Base-by-base conservation (phyloP, 768 basidiomycete species). In the Pulveroboletus sp. region DNA sequence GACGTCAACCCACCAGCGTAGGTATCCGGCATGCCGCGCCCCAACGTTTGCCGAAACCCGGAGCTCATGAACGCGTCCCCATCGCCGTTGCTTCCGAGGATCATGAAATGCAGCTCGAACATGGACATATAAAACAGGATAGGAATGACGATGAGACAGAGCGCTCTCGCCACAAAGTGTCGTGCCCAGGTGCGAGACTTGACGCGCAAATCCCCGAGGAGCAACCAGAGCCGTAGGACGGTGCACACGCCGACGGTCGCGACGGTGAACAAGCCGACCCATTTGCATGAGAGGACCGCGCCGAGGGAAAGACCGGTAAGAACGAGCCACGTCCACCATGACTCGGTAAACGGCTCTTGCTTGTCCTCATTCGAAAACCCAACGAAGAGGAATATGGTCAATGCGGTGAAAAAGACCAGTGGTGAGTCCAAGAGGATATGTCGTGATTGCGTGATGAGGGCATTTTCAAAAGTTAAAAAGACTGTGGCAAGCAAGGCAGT, bases 1-100 rank as follows among this genome's bases (percentile, higher is more conserved):
- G n/a, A 44, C 6, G 13, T 19, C n/a, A 42, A 55, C 81, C 51
- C 50, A 90, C 90, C 88, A 23, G 93, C 91, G 67, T 76, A 93
- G 0, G 95, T 98, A 66, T 99, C 93, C 11, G 78, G 76, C 96
- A 98, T 97, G 7, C 86, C 81, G 37, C 83, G 84, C 14, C 84
- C 76, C 12, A 99, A 75, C 0, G 94, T 97, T 63, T 98, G 95
- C 70, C 97, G 94, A 73, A 99, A 99, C 65, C 93, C 94, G 3
- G 93, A 90, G 71, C 90, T 95, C 96, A 99, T 99, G 70, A 99
- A 99, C 1, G 94, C 93, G 65, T 98, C 96, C 0, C 96, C 96
- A 45, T 98, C 95, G 27, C 96, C 96, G 2, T 89, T 88, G 68
- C 86, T 88, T 61, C 83, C 80, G 24, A 99, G 74, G 57, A 99